These are phyloP conservation scores for Botrytis paeoniae DNA, from an alignment of 2,329 filamentous ascomycete species.

Conservation along the genomic window DNA sequence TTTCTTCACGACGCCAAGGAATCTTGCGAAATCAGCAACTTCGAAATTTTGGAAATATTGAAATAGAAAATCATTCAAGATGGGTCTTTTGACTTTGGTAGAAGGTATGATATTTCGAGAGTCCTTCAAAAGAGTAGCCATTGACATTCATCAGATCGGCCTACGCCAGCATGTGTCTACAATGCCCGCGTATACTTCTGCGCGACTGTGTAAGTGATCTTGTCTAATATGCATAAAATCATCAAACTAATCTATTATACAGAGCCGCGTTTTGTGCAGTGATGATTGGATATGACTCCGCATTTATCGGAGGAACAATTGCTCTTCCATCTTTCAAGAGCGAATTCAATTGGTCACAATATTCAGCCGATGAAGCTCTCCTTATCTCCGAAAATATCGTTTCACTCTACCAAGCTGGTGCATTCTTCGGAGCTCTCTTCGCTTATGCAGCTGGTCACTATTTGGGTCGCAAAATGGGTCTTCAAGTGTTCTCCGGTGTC, in stretches of 20 bases:
- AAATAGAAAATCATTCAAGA: conserved; percentile 16
- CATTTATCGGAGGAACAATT: conserved; percentile 31
- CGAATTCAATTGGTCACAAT: conserved; percentile 30
- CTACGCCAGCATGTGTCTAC: conserved; percentile 32
- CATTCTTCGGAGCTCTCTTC: conserved; percentile 26
- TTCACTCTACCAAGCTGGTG: conserved; percentile 34
- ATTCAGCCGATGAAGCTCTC: conserved; percentile 23
- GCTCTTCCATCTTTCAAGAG: conserved; percentile 29
- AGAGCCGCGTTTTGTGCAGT: conserved; percentile 55
- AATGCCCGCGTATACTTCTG: conserved; percentile 31
- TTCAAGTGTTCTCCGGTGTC: conserved; percentile 58
- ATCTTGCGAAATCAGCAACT: background rate
- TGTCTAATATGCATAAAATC: background rate
- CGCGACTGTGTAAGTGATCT: conserved; percentile 24
- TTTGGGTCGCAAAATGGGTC: conserved; percentile 40
- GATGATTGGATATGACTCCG: conserved; percentile 40
- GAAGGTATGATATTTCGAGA: conserved; percentile 50
- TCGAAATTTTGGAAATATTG: background rate
- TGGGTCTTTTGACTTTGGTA: conserved; percentile 47
- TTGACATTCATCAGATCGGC: conserved; percentile 26
- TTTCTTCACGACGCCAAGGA: conserved; percentile 9
- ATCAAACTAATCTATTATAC: background rate
- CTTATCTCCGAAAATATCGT: conserved; percentile 32
- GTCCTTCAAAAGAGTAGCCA: conserved; percentile 42
- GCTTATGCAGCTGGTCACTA: conserved; percentile 17